phyloP scores from a whole-genome alignment of 257 asterid species.

The Henckelia pumila region DNA sequence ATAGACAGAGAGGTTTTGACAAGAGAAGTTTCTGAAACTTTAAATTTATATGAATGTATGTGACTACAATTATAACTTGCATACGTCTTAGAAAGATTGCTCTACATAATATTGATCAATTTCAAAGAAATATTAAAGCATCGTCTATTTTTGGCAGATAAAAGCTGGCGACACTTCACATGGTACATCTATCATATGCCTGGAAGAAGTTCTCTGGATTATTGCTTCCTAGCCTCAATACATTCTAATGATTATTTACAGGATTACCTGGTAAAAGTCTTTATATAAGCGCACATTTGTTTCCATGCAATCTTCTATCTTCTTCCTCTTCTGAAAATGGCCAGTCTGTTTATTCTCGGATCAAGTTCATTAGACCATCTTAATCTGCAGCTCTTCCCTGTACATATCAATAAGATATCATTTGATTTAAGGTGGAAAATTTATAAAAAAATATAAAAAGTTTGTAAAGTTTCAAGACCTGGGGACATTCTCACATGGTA shows the following conservation, averaged over 20 bases:
- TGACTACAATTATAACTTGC: not conserved
- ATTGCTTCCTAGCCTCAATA: constrained; percentile 85
- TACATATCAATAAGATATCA: not conserved
- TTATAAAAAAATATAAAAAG: too few species aligned
- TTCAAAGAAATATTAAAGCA: not conserved
- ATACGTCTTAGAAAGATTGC: not conserved
- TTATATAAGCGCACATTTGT: constrained; percentile 84
- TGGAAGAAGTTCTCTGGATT: not conserved
- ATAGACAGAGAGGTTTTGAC: not conserved
- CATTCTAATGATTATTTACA: constrained; percentile 93
- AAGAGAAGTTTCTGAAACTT: not conserved
- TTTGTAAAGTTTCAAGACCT: too few species aligned
- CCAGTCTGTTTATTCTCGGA: constrained; percentile 84
- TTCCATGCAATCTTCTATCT: constrained; percentile 73
- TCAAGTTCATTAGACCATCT: constrained; percentile 94
- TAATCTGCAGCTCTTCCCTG: constrained; percentile 90
- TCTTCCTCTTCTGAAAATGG: constrained; percentile 88
- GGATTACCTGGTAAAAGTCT: constrained; percentile 93
- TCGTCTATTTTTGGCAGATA: not conserved
- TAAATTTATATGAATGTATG: not conserved
- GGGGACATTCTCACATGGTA: too few species aligned
- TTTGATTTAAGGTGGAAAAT: too few species aligned
- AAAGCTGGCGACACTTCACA: not conserved
- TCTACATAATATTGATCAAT: not conserved
- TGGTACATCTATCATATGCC: not conserved